Evolutionary conservation across 495 filamentous ascomycete species (phyloP), one percentile per base, ranked within the genome.

Genomic region (Hypomontagnella monticulosa): DNA sequence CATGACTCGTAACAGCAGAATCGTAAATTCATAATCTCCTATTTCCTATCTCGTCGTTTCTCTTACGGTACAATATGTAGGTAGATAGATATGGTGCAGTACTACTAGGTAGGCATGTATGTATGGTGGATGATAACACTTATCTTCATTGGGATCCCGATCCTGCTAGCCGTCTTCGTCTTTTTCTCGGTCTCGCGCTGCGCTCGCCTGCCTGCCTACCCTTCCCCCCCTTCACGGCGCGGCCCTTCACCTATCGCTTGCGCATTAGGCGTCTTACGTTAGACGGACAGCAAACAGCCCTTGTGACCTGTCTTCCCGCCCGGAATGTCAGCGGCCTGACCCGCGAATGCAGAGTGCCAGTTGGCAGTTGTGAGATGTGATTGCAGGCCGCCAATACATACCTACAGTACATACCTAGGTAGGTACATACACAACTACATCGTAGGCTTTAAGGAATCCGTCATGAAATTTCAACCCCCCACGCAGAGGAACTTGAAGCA

Each of bases 181-280:
- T 51, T 18, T 51, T 30, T 51, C 32, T 6, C 14, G 12, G 34
- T 36, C 30, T 51, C 32, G 18, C 32, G 30, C 46, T 16, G 11
- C 11, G 10, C 0, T 14, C n/a, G 27, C 43, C 7, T 48, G 23
- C 10, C 36, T 8, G 9, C 33, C 59, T 48, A 37, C n/a, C n/a
- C 16, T 40, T 9, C 51, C 42, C 59, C 41, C 33, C 44, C 38
- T 54, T 19, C 14, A 20, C 55, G 56, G 48, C 57, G 63, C 63
- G 55, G 56, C 34, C 49, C 50, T 32, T 34, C 18, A 32, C 53
- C 36, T 55, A 50, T 55, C 42, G 23, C 23, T 38, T 54, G 48
- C 63, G 57, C 51, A 61, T 61, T 59, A 63, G 54, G 58, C 65
- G 58, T 62, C 58, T 67, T 67, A 67, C 65, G 65, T 63, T 53